Evolutionary conservation across 192 early-diverging fungal genomes (phyloP).

Genomic region (Backusella liffmaniae): DNA sequence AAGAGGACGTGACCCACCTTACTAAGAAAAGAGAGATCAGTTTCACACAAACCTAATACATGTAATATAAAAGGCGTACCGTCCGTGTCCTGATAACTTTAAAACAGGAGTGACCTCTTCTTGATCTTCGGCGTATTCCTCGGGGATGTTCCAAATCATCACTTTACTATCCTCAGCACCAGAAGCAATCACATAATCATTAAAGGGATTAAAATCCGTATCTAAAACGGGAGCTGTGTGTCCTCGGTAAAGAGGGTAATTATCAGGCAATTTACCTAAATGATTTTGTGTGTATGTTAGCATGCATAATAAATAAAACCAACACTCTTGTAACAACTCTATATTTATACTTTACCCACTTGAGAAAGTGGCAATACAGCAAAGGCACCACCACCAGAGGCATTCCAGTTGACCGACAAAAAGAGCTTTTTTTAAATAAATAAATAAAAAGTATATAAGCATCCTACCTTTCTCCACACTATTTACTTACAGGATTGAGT

Average conservation of each 20-base stretch:
- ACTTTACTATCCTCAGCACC: constrained; percentile 83
- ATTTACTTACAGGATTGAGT: constrained; percentile 78
- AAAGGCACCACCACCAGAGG: constrained; percentile 92
- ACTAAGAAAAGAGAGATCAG: constrained; percentile 31
- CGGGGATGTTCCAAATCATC: constrained; percentile 95
- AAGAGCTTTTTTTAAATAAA: constrained; percentile 47
- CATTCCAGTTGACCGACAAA: constrained; percentile 79
- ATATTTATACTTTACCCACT: constrained; percentile 43
- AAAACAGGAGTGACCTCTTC: constrained; percentile 76
- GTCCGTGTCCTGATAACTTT: constrained; percentile 80
- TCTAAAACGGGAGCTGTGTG: constrained; percentile 95
- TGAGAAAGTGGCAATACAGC: constrained; percentile 83
- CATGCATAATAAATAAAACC: neutral
- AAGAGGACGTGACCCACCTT: constrained; percentile 99
- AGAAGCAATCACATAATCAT: constrained; percentile 93
- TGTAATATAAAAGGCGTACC: constrained; percentile 42
- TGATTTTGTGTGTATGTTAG: neutral
- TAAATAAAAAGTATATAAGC: neutral
- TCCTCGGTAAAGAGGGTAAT: constrained; percentile 87
- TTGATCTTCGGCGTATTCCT: constrained; percentile 69
- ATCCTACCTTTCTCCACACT: neutral
- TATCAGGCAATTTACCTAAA: constrained; percentile 86
- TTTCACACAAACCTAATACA: neutral
- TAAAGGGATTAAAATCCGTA: constrained; percentile 97
- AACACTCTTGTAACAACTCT: neutral